Evolutionary conservation across 768 basidiomycete genomes (phyloP).

Genomic region (Coprinopsis sp.): DNA sequence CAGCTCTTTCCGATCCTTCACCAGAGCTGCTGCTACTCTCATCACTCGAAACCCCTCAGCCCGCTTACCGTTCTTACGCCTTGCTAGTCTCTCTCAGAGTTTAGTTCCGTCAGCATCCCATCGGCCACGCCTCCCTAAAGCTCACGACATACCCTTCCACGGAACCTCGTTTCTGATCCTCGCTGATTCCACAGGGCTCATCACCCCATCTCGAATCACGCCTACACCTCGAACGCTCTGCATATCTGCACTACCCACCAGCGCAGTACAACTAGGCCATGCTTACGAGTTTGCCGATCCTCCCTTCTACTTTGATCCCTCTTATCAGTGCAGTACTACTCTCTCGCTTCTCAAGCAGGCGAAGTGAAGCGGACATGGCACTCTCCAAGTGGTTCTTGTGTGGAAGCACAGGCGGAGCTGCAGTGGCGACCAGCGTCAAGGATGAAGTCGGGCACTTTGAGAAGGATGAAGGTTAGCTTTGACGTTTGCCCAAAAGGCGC

Average conservation of each 20-base stretch:
- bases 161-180: conserved; percentile 69
- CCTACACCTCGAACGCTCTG: conserved; percentile 76
- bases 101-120: conserved; percentile 58
- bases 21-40: conserved; percentile 72
- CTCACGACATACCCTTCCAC: conserved; percentile 40
- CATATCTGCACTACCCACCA: conserved; percentile 78
- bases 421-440: conserved; percentile 1
- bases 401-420: conserved; percentile 36
- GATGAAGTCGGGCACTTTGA: conserved; percentile 57
- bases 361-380: conserved; percentile 97
- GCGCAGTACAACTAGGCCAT: conserved; percentile 92
- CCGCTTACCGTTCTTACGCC: conserved; percentile 86
- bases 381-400: conserved; percentile 97
- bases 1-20: conserved; percentile 70
- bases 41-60: conserved; percentile 74
- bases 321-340: conserved; percentile 87
- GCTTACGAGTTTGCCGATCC: conserved; percentile 88
- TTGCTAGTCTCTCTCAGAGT: conserved; percentile 82
- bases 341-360: conserved; percentile 74
- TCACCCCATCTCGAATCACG: conserved; percentile 58
- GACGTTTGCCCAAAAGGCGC: conserved; percentile 88
- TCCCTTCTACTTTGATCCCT: conserved; percentile 87
- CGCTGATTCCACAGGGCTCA: conserved; percentile 46
- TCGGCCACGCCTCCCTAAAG: conserved; percentile 47
- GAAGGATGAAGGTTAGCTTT: conserved; percentile 83